These are phyloP conservation scores for Camellia granthamiana DNA, from an alignment of 148 eudicot genomes.

Conservation along the genomic window DNA sequence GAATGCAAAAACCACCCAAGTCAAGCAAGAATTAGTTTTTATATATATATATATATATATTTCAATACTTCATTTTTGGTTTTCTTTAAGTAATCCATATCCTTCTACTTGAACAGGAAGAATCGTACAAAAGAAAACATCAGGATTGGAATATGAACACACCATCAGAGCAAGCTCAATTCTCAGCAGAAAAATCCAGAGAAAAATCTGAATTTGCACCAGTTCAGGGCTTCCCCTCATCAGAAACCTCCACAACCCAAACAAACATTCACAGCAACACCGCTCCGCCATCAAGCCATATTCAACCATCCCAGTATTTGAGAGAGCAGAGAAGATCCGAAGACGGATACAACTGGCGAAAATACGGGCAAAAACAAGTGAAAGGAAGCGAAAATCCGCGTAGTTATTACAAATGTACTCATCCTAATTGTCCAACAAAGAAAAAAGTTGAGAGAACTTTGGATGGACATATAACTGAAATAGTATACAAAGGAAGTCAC, in stretches of 20 bases:
- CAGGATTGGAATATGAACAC: conserved; percentile 40
- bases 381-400: conserved; percentile 81
- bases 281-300: neutral
- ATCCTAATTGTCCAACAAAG: conserved; percentile 69
- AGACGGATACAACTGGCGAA: conserved; percentile 75
- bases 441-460: conserved; percentile 66
- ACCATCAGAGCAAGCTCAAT: conserved; percentile 38
- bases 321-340: conserved; percentile 63
- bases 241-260: conserved; percentile 25
- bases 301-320: conserved; percentile 39
- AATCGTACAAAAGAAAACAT: conserved; percentile 20
- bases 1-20: too few relatives aligned
- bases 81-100: too few relatives aligned
- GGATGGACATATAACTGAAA: conserved; percentile 70
- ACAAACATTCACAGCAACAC: conserved; percentile 8
- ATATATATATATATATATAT: too few relatives aligned
- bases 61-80: neutral
- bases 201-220: conserved; percentile 12
- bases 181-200: conserved; percentile 21
- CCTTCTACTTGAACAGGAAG: conserved; percentile 21
- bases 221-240: conserved; percentile 16
- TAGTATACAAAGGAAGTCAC: conserved; percentile 78
- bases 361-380: conserved; percentile 81
- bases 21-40: too few relatives aligned
- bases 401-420: conserved; percentile 83